These are phyloP conservation scores for Phaffomyces thermotolerans DNA, from an alignment of 805 yeast species.

Conservation along the genomic window DNA sequence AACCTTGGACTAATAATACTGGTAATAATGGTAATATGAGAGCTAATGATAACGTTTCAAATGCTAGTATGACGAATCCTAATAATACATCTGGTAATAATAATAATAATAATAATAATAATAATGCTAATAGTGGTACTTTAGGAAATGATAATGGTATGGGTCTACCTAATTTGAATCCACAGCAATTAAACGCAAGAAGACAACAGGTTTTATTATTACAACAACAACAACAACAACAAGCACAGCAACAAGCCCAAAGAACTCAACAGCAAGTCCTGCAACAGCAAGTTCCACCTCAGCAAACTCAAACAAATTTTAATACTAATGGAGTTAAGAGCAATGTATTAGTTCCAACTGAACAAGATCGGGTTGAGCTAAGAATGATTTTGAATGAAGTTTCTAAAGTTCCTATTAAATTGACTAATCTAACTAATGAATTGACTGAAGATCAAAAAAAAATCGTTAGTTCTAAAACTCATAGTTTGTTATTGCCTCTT, in stretches of 20 bases:
- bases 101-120: not conserved
- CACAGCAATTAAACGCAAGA: slow-evolving; percentile 7
- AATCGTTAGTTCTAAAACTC: slow-evolving; percentile 47
- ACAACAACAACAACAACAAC: slow-evolving; percentile 7
- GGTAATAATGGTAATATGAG: too few species aligned
- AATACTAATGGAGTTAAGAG: slow-evolving; percentile 10
- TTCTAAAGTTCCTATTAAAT: slow-evolving; percentile 52
- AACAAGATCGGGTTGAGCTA: slow-evolving; percentile 55
- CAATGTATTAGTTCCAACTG: slow-evolving; percentile 34
- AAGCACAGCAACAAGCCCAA: slow-evolving; percentile 4
- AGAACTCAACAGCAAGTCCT: slow-evolving; percentile 7
- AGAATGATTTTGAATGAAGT: slow-evolving; percentile 64
- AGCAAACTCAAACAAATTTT: slow-evolving; percentile 10
- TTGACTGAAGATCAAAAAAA: slow-evolving; percentile 60
- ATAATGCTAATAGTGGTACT: not conserved
- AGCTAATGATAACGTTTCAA: too few species aligned
- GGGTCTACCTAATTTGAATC: slow-evolving; percentile 1
- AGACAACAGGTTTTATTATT: slow-evolving; percentile 5
- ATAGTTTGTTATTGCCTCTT: slow-evolving; percentile 41
- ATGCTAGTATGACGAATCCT: not conserved
- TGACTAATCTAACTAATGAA: slow-evolving; percentile 57
- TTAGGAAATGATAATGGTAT: not conserved
- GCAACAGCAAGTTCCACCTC: not conserved
- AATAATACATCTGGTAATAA: not conserved
- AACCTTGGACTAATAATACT: slow-evolving; percentile 4